Evolutionary conservation across 208 protist species (phyloP), one percentile per base, ranked within the genome.

Genomic region (Trypanosoma grayi): DNA sequence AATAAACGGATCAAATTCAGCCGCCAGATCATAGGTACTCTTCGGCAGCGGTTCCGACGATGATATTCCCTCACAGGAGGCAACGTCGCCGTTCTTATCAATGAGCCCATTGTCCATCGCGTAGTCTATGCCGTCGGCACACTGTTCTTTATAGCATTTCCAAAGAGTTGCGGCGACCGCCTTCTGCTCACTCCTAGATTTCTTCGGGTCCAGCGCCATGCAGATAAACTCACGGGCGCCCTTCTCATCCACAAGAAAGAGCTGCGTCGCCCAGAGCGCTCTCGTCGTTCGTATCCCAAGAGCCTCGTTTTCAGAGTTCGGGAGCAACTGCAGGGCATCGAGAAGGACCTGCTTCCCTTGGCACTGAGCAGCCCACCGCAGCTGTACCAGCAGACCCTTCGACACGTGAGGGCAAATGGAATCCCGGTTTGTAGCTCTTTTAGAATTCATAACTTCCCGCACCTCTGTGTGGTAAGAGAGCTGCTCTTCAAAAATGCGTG

Each of bases 131-230:
- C 61, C 70, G 2, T 58, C 58, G 0, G 13, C 45, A 48, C 82
- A 90, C 25, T 73, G 25, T 10, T 71, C 47, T 22, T 60, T 50
- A 66, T 79, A 93, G 54, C 25, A 56, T 55, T 74, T 60, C 11
- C 62, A 72, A 4, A 93, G 61, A 0, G 82, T 63, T 14, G 66
- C 64, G 1, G 75, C 77, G 20, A 91, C 52, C 14, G 66, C 84
- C 55, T 83, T 89, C 28, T 85, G 77, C 45, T 88, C 78, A 50
- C 80, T 84, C 25, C 66, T 48, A 30, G 77, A 80, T 69, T 90
- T 93, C 24, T 79, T 81, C n/a, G 39, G 43, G 48, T 89, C 81
- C 39, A 77, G 45, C 33, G 73, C 64, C 6, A 70, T 20, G 48
- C 60, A 52, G 13, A 67, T 48, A 60, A 66, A 61, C 39, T 78